Evolutionary conservation across 2,329 filamentous ascomycete species (phyloP).

Genomic region (Hypoxylon sp.): DNA sequence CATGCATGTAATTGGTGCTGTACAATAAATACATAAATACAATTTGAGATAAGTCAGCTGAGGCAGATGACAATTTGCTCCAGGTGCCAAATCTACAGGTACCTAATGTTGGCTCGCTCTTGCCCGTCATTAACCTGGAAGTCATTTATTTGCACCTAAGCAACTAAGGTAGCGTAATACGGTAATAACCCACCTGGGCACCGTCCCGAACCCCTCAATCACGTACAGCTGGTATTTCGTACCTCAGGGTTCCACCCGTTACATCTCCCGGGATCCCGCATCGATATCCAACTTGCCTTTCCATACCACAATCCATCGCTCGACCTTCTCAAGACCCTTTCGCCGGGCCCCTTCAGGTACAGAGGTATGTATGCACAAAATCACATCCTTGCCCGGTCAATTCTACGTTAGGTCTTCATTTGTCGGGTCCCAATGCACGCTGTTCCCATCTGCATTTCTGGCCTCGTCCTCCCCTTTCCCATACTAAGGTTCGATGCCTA

Average conservation of each 20-base stretch:
- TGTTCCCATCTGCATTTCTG: slow-evolving; percentile 26
- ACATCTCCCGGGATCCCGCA: slow-evolving; percentile 45
- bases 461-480: slow-evolving; percentile 36
- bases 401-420: slow-evolving; percentile 31
- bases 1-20: not conserved
- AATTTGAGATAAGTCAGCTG: not conserved
- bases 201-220: slow-evolving; percentile 30
- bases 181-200: slow-evolving; percentile 12
- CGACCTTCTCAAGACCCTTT: slow-evolving; percentile 5
- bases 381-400: slow-evolving; percentile 25
- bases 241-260: slow-evolving; percentile 39
- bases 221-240: slow-evolving; percentile 40
- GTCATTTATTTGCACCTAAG: not conserved
- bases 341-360: slow-evolving; percentile 21
- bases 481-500: slow-evolving; percentile 21
- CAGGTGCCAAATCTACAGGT: not conserved
- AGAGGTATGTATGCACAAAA: slow-evolving; percentile 39
- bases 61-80: not conserved
- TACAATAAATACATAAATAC: not conserved
- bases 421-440: slow-evolving; percentile 9
- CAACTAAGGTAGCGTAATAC: slow-evolving; percentile 1
- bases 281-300: slow-evolving; percentile 32
- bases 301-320: slow-evolving; percentile 17
- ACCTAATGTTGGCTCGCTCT: not conserved
- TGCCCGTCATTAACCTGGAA: slow-evolving; percentile 12